These are phyloP conservation scores for Daldinia eschscholtzii DNA, from an alignment of 2,329 filamentous ascomycete species.

Conservation along the genomic window DNA sequence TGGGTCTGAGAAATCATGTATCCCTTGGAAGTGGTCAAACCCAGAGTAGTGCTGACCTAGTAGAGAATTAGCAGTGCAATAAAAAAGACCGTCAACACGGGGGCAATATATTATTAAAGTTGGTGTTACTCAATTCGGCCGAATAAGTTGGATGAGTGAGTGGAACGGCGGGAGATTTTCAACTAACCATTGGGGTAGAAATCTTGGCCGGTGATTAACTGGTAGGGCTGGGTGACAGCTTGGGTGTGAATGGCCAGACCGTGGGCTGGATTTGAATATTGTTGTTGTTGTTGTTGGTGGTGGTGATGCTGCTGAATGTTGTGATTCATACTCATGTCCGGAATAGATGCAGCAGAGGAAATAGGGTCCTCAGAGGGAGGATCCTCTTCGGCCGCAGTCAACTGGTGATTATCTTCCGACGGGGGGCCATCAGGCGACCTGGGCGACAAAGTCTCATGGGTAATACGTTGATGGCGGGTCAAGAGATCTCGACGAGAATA, in stretches of 20 bases:
- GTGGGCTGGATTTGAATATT: conserved; percentile 37
- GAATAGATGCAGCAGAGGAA: conserved; percentile 51
- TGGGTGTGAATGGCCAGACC: conserved; percentile 45
- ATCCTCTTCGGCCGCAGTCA: conserved; percentile 47
- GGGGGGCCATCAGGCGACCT: conserved; percentile 49
- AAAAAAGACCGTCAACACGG: conserved; percentile 17
- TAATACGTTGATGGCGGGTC: conserved; percentile 59
- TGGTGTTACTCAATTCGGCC: conserved; percentile 15
- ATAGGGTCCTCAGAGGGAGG: conserved; percentile 44
- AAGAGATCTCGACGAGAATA: conserved; percentile 61
- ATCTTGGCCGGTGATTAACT: conserved; percentile 46
- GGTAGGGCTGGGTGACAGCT: conserved; percentile 43
- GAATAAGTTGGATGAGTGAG: conserved; percentile 10
- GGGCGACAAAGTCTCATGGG: conserved; percentile 51
- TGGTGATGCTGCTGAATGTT: conserved; percentile 38
- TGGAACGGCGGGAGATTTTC: conserved; percentile 6
- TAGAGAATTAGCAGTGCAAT: conserved; percentile 39
- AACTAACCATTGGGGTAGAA: conserved; percentile 49
- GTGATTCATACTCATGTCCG: conserved; percentile 51
- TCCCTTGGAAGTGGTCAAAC: conserved; percentile 48
- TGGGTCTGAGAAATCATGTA: conserved; percentile 43
- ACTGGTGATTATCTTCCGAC: conserved; percentile 50
- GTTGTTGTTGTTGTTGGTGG: not conserved
- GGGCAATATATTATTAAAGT: conserved; percentile 11
- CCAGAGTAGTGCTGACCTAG: conserved; percentile 48